Evolutionary conservation across 2,329 filamentous ascomycete species (phyloP).

Genomic region (Ophiognomonia clavigignenti-juglandacearum): DNA sequence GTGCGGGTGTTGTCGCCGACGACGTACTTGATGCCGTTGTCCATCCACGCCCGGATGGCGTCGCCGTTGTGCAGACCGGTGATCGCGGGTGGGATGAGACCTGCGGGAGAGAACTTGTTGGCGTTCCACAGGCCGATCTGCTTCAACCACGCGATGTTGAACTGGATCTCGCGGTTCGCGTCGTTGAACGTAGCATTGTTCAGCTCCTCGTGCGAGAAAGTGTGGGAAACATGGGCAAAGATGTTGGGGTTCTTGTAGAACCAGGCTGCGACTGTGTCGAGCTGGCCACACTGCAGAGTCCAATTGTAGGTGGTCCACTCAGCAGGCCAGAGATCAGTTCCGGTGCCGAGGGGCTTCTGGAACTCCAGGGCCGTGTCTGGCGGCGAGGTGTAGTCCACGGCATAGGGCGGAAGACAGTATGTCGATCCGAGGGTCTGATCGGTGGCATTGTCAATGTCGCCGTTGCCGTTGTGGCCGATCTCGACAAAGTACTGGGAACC

Average conservation of each 20-base stretch:
- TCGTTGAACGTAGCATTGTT: constrained; percentile 58
- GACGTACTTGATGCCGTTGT: constrained; percentile 54
- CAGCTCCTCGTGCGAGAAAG: constrained; percentile 54
- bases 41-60: constrained; percentile 52
- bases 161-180: constrained; percentile 50
- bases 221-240: constrained; percentile 58
- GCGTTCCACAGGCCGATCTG: constrained; percentile 45
- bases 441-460: constrained; percentile 47
- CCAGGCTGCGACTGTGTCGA: constrained; percentile 49
- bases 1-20: constrained; percentile 62
- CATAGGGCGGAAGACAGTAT: constrained; percentile 34
- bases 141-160: constrained; percentile 55
- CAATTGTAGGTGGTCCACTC: constrained; percentile 48
- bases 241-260: constrained; percentile 49
- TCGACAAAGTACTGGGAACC: constrained; percentile 50
- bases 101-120: constrained; percentile 43
- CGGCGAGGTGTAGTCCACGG: constrained; percentile 41
- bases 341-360: constrained; percentile 43
- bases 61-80: constrained; percentile 62
- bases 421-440: constrained; percentile 37
- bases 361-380: constrained; percentile 41
- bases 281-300: constrained; percentile 41
- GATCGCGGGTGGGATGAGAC: constrained; percentile 59
- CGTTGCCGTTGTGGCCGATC: constrained; percentile 46
- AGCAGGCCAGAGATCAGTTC: constrained; percentile 42